Base-by-base conservation (phyloP, 2,329 filamentous ascomycete species). In the Claviceps maximensis region DNA sequence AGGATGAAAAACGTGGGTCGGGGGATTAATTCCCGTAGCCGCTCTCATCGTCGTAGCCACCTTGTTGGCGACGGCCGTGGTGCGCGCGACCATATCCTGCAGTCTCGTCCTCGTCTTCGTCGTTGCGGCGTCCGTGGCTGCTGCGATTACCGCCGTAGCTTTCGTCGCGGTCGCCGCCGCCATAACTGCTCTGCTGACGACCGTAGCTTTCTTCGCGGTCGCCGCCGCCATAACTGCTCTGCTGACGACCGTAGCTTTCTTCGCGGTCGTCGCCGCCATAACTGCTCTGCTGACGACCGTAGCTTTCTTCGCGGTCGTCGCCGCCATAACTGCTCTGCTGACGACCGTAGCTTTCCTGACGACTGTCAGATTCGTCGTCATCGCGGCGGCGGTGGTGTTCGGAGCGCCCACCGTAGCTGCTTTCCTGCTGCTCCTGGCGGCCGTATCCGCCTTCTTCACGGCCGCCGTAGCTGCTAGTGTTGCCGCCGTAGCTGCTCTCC, bases 401-500 rank as follows among this genome's bases (percentile, higher is more conserved):
- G 27, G 53, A 40, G 23, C 55, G 54, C 13, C 55, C 53, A 33
- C 60, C 53, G 23, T 60, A 58, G 33, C 61, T 51, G 47, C 63
- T 55, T 33, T 61, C 54, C 13, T 64, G 17, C n/a, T 41, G 17
- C 40, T 41, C 5, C 4, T 19, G 5, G 17, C 38, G 33, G 52
- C 63, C 57, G 49, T 63, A 58, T 25, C 60, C 55, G 53, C 63
- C 61, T 45, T 63, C 75, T 53, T 61, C 12, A 10, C 25, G 74
- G 61, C 84, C 71, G 42, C 78, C 76, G 58, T 79, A 79, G 33
- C 74, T 76, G 25, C 44, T 77, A 10, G 5, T 33, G 31, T 33
- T 33, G 31, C 72, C 60, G 8, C 76, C 80, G 59, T 83, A 83
- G 48, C 76, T 74, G 58, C 75, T 69, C 21, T 74, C 74, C 10